A percentile compares a stretch with the other conserved stretches of the same genome.
Conservation (phyloP, 139 green algal genomes). For the Mesotaenium endlicherianum region DNA sequence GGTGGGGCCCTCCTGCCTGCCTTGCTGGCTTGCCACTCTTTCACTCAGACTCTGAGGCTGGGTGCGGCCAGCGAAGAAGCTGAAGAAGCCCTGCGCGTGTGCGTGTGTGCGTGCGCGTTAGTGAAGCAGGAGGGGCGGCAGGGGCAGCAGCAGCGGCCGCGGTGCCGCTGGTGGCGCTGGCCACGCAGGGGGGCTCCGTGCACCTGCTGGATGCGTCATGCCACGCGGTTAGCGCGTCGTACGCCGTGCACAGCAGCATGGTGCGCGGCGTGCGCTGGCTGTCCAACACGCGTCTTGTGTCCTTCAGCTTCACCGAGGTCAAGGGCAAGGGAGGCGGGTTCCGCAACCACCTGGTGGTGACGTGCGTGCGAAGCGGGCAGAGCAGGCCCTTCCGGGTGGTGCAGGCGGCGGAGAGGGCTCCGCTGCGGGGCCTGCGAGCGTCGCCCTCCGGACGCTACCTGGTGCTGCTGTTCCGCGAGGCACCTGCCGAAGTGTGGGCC, state of each 20-base stretch:
- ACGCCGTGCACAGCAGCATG: constrained; percentile 17
- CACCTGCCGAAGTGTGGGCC: constrained; percentile 45
- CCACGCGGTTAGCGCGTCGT: constrained; percentile 6
- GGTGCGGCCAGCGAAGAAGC: no score
- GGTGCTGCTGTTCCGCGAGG: constrained; percentile 46
- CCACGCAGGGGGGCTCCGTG: constrained; percentile 19
- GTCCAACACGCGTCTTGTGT: constrained; percentile 43
- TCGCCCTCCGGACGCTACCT: constrained; percentile 45
- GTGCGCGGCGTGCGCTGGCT: constrained; percentile 48
- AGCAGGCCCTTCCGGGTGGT: constrained; percentile 26
- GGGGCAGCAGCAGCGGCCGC: constrained; percentile 7
- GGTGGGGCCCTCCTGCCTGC: no score
- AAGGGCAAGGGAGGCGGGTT: constrained; percentile 46
- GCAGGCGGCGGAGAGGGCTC: not conserved
- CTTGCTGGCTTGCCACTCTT: no score
- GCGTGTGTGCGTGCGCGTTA: not conserved
- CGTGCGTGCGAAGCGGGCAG: constrained; percentile 37
- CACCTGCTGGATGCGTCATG: constrained; percentile 34
- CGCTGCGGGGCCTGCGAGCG: constrained; percentile 30
- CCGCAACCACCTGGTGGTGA: constrained; percentile 35
- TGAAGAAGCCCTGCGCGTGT: no score
- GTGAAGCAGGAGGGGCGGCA: not conserved
- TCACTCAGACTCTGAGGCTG: no score
- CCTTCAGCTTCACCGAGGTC: constrained; percentile 48
- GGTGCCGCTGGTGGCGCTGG: constrained; percentile 43